These are phyloP conservation scores for Collybiopsis luxurians DNA, from an alignment of 768 basidiomycete genomes.

Conservation along the genomic window DNA sequence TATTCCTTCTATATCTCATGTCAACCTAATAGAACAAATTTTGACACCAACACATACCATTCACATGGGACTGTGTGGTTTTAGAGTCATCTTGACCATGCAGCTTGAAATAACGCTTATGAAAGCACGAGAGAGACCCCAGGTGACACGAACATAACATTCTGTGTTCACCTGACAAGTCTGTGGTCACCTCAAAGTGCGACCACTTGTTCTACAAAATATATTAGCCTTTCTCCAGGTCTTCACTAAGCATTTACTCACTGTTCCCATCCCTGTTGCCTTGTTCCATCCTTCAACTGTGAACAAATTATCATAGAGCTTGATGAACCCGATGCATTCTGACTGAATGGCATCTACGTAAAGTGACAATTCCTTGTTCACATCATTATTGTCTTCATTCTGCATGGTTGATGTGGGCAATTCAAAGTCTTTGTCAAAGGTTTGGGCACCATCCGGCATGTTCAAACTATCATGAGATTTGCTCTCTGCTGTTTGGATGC, in stretches of 20 bases:
- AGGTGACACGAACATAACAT: not conserved
- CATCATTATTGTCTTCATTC: no score
- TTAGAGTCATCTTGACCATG: not conserved
- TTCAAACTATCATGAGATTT: no score
- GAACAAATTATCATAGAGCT: not conserved
- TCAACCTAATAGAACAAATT: not conserved
- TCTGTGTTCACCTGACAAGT: not conserved
- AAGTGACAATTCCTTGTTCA: not conserved
- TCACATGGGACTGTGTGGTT: not conserved
- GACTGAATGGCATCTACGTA: not conserved
- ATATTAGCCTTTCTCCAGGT: not conserved
- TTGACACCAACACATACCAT: not conserved
- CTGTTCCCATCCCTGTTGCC: not conserved
- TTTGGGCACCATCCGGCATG: no score
- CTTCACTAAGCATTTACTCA: not conserved
- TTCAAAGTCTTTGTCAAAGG: no score
- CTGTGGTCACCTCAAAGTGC: not conserved
- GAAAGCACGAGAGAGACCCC: not conserved
- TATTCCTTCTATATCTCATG: not conserved
- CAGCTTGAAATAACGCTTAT: not conserved
- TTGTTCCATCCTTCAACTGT: not conserved
- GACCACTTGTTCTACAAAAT: not conserved
- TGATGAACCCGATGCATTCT: not conserved
- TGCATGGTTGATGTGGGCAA: no score
- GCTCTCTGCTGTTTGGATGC: no score